Evolutionary conservation across 495 filamentous ascomycete genomes (phyloP).

Genomic region (Pyrenopolyporus hunteri): DNA sequence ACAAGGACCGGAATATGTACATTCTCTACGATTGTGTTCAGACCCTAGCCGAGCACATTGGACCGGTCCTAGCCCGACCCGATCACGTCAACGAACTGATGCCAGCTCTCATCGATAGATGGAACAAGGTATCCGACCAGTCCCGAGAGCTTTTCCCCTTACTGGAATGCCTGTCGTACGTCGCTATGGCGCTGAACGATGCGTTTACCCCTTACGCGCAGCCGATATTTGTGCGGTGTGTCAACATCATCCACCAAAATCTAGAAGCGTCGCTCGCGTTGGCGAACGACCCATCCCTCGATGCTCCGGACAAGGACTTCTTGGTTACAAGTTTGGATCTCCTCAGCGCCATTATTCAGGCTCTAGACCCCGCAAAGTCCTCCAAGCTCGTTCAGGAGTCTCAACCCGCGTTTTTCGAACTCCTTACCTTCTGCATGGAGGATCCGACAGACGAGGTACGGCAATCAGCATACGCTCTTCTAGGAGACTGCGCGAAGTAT

Average conservation of each 20-base stretch:
- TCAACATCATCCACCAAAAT: slow-evolving; percentile 89
- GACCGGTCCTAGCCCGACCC: slow-evolving; percentile 74
- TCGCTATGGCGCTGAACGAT: slow-evolving; percentile 84
- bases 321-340: slow-evolving; percentile 95
- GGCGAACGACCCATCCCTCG: slow-evolving; percentile 65
- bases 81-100: slow-evolving; percentile 85
- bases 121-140: slow-evolving; percentile 85
- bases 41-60: slow-evolving; percentile 91
- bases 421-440: slow-evolving; percentile 91
- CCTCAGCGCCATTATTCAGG: slow-evolving; percentile 91
- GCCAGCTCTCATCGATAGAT: slow-evolving; percentile 90
- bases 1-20: slow-evolving; percentile 99
- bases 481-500: slow-evolving; percentile 96
- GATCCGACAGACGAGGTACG: slow-evolving; percentile 90
- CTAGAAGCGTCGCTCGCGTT: slow-evolving; percentile 75
- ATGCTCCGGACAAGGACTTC: slow-evolving; percentile 95
- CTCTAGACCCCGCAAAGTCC: slow-evolving; percentile 76
- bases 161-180: slow-evolving; percentile 92
- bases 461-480: slow-evolving; percentile 93
- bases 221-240: slow-evolving; percentile 84
- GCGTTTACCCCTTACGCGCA: slow-evolving; percentile 82
- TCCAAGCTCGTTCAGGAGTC: slow-evolving; percentile 74
- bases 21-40: slow-evolving; percentile 99
- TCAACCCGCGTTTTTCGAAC: slow-evolving; percentile 84
- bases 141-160: slow-evolving; percentile 94